Conservation (phyloP, 2,329 filamentous ascomycete species). For the Ramichloridium luteum region DNA sequence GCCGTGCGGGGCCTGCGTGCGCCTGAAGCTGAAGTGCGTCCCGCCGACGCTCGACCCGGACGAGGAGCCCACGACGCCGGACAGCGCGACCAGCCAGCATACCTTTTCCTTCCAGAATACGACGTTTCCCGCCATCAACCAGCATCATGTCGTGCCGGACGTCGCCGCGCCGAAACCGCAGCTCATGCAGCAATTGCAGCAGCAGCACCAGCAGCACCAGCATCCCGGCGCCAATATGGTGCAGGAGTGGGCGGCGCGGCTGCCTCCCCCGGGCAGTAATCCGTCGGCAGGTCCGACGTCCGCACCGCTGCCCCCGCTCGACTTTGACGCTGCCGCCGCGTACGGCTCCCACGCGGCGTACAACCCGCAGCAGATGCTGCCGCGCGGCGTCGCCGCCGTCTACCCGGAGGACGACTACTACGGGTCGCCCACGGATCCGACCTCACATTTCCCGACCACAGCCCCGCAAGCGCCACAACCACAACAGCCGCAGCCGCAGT, state of each 20-base stretch:
- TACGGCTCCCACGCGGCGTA: constrained; percentile 8
- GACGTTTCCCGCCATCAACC: constrained; percentile 10
- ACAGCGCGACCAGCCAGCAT: constrained; percentile 14
- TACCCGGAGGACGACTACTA: constrained; percentile 10
- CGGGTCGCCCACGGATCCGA: constrained; percentile 2
- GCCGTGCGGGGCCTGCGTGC: constrained; percentile 89
- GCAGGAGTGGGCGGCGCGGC: constrained; percentile 10
- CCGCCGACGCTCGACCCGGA: constrained; percentile 74
- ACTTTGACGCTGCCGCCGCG: constrained; percentile 8
- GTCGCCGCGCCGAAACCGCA: constrained; percentile 6
- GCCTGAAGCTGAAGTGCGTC: constrained; percentile 85
- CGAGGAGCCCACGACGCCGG: constrained; percentile 32
- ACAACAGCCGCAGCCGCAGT: constrained; percentile 9
- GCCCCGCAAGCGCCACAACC: constrained; percentile 11
- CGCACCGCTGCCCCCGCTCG: constrained; percentile 9
- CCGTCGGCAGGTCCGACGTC: constrained; percentile 9
- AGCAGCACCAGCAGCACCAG: not conserved
- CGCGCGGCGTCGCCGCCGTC: constrained; percentile 9
- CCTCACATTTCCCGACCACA: not conserved
- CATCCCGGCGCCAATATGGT: constrained; percentile 5
- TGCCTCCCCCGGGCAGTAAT: constrained; percentile 4
- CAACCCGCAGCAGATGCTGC: constrained; percentile 7
- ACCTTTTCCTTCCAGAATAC: constrained; percentile 22
- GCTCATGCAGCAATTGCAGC: too few relatives aligned
- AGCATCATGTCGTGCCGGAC: constrained; percentile 7